phyloP scores from a whole-genome alignment of 164 flowering plant species.

The Magnolia changhungtana region DNA sequence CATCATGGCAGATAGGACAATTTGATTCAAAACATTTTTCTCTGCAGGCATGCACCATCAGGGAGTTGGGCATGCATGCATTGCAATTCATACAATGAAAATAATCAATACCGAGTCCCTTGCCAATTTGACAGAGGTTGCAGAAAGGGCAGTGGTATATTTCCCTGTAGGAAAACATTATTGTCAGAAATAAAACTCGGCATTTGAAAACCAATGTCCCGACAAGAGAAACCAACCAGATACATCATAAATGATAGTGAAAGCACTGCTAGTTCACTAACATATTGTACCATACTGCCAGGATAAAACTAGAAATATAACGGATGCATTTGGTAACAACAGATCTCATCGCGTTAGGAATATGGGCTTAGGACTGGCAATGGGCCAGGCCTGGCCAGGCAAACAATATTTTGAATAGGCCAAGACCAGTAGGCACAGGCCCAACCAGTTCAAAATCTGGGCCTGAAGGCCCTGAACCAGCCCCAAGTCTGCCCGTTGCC shows the following conservation, averaged over 20 bases:
- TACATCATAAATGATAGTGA: neutral
- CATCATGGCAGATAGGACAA: slow-evolving; percentile 89
- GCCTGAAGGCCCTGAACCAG: too few species aligned
- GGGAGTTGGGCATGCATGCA: slow-evolving; percentile 73
- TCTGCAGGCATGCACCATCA: slow-evolving; percentile 60
- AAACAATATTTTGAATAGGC: too few species aligned
- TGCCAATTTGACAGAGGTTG: slow-evolving; percentile 86
- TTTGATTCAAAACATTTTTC: slow-evolving; percentile 78
- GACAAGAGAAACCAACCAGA: neutral
- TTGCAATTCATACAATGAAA: slow-evolving; percentile 98
- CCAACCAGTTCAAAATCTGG: too few species aligned
- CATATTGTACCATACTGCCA: neutral
- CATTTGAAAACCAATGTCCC: neutral
- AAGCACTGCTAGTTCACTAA: neutral
- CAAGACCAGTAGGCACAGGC: too few species aligned
- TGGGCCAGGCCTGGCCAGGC: too few species aligned
- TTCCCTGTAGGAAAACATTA: slow-evolving; percentile 44
- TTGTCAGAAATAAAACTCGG: slow-evolving; percentile 12
- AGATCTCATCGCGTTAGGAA: neutral
- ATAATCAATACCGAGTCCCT: slow-evolving; percentile 82
- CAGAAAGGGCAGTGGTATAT: slow-evolving; percentile 96
- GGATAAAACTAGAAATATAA: neutral
- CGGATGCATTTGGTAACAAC: neutral
- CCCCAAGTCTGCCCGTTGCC: too few species aligned
- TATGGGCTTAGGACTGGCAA: neutral